Evolutionary conservation across 129 eudicot genomes (phyloP).

Genomic region (Flaveria brownii): DNA sequence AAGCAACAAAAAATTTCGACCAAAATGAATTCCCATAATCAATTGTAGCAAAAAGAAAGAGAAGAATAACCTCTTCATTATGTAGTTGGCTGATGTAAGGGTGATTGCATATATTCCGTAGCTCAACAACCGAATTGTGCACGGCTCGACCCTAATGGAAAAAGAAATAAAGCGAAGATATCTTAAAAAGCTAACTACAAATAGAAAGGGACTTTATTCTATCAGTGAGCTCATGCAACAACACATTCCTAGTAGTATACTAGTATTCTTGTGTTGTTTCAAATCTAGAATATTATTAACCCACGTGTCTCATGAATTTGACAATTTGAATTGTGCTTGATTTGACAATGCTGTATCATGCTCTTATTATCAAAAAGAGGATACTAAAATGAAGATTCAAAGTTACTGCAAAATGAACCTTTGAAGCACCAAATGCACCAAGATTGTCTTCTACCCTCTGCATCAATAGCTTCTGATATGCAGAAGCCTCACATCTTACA

Average conservation of each 20-base stretch:
- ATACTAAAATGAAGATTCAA: background rate
- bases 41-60: conserved; percentile 10
- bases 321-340: conserved; percentile 12
- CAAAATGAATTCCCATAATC: background rate
- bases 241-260: background rate
- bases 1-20: conserved; percentile 16
- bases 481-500: conserved; percentile 95
- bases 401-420: conserved; percentile 51
- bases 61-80: conserved; percentile 72
- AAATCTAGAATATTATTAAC: background rate
- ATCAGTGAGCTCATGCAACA: conserved; percentile 17
- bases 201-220: conserved; percentile 11
- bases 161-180: conserved; percentile 13
- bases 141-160: conserved; percentile 69
- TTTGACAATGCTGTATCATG: conserved; percentile 20
- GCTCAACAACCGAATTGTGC: conserved; percentile 96
- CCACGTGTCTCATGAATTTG: background rate
- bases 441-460: conserved; percentile 95
- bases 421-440: conserved; percentile 81
- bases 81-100: conserved; percentile 99
- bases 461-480: conserved; percentile 93
- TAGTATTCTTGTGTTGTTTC: background rate
- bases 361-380: conserved; percentile 3
- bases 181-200: background rate
- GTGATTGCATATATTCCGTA: conserved; percentile 96